Percentiles rank a stretch among this genome's conserved stretches.
Evolutionary conservation across 2,329 filamentous ascomycete species (phyloP).

Genomic region (Ascochyta rabiei): DNA sequence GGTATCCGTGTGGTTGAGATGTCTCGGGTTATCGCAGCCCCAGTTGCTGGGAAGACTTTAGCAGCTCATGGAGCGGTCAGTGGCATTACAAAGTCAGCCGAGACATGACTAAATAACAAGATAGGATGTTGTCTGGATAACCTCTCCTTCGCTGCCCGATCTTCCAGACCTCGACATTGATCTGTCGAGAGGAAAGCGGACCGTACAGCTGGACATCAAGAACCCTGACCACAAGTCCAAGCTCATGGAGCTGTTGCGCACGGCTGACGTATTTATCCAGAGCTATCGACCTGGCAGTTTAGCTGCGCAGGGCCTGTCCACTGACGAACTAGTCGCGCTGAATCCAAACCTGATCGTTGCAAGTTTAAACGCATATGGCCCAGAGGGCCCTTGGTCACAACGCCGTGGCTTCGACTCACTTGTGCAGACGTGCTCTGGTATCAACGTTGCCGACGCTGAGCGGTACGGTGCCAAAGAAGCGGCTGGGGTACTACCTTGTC

Average conservation of each 20-base stretch:
- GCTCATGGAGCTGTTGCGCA: constrained; percentile 52
- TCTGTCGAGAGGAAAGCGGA: constrained; percentile 57
- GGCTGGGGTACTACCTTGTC: constrained; percentile 57
- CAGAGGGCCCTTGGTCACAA: constrained; percentile 53
- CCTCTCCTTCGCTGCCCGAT: constrained; percentile 52
- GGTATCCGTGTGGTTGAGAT: constrained; percentile 52
- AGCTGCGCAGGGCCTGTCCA: constrained; percentile 51
- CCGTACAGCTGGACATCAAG: constrained; percentile 56
- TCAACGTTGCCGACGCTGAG: constrained; percentile 62
- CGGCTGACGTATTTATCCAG: constrained; percentile 61
- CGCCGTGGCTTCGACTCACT: constrained; percentile 63
- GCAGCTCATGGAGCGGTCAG: constrained; percentile 51
- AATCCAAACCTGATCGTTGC: constrained; percentile 58
- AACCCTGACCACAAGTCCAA: constrained; percentile 49
- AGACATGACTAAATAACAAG: not conserved
- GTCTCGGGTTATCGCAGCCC: constrained; percentile 54
- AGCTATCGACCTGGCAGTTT: constrained; percentile 59
- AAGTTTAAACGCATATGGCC: constrained; percentile 61
- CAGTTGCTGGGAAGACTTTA: constrained; percentile 51
- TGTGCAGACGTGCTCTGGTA: constrained; percentile 61
- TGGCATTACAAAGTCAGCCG: not conserved
- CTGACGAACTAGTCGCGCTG: constrained; percentile 45
- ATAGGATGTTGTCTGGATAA: constrained; percentile 54
- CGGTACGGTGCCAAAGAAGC: constrained; percentile 49
- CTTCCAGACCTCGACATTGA: constrained; percentile 49